A percentile compares a stretch with the other conserved stretches of the same genome.
Evolutionary conservation across 2,329 filamentous ascomycete species (phyloP).

Genomic region (Fusarium sp.): DNA sequence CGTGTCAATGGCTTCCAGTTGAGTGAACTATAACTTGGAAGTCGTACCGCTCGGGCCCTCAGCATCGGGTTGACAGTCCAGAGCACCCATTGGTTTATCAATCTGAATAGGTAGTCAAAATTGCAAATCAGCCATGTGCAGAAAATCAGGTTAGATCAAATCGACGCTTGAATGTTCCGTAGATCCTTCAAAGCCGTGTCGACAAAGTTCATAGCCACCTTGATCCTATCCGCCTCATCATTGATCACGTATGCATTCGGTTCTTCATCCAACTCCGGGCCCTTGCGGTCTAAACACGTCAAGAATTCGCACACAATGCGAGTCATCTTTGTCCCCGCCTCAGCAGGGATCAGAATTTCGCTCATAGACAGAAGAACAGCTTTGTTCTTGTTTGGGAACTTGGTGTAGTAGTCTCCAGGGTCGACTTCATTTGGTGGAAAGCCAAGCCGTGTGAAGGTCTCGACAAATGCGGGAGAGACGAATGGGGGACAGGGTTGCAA

Average conservation of each 20-base stretch:
- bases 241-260: background rate
- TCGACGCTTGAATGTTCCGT: background rate
- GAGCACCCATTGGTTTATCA: background rate
- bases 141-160: background rate
- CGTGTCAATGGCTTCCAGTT: constrained; percentile 28
- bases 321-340: background rate
- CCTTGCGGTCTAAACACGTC: background rate
- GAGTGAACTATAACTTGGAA: background rate
- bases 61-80: background rate
- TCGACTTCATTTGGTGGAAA: background rate
- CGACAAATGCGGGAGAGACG: background rate
- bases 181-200: background rate
- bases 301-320: background rate
- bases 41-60: background rate
- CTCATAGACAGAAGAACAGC: background rate
- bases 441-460: background rate
- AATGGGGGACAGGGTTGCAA: fast-evolving
- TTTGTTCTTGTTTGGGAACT: background rate
- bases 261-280: background rate
- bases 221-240: background rate
- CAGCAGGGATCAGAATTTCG: background rate
- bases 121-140: background rate
- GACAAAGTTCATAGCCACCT: background rate
- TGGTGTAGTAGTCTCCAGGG: background rate
- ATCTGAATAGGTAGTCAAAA: background rate